These are phyloP conservation scores for Eimeria acervulina DNA, from an alignment of 169 alveolate species.

Conservation along the genomic window DNA sequence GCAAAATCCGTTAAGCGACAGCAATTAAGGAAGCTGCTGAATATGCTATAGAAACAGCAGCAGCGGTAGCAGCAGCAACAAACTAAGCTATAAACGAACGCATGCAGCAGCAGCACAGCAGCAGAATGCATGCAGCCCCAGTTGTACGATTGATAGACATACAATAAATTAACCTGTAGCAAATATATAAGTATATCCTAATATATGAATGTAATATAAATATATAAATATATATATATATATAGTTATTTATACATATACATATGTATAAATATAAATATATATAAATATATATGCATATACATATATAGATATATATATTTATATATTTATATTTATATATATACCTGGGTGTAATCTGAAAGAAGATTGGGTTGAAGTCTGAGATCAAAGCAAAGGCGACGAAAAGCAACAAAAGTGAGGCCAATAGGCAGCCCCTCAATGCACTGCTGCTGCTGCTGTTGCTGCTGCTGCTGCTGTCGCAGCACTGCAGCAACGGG, in stretches of 20 bases:
- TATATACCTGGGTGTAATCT: constrained; percentile 34
- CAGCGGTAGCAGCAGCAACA: no score
- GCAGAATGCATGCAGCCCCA: no score
- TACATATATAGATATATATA: no score
- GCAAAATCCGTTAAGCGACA: no score
- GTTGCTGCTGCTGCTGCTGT: no score
- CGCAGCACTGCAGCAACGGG: background rate
- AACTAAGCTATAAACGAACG: no score
- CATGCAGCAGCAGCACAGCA: no score
- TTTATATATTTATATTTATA: background rate
- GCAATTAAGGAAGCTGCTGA: no score
- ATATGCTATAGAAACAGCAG: no score
- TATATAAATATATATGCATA: background rate
- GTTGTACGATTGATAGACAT: no score
- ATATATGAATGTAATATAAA: background rate
- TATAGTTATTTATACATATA: no score
- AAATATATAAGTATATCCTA: background rate
- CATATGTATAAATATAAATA: background rate
- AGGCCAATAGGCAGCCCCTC: constrained; percentile 78
- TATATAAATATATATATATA: background rate
- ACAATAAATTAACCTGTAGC: background rate
- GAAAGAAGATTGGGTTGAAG: constrained; percentile 33
- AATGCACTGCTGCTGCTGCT: background rate
- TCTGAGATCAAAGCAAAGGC: constrained; percentile 60
- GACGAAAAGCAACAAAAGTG: constrained; percentile 12